Percentiles rank a stretch among this genome's conserved stretches.
These are phyloP conservation scores for Cicer arietinum DNA, from an alignment of 306 rosid species.

Conservation along the genomic window DNA sequence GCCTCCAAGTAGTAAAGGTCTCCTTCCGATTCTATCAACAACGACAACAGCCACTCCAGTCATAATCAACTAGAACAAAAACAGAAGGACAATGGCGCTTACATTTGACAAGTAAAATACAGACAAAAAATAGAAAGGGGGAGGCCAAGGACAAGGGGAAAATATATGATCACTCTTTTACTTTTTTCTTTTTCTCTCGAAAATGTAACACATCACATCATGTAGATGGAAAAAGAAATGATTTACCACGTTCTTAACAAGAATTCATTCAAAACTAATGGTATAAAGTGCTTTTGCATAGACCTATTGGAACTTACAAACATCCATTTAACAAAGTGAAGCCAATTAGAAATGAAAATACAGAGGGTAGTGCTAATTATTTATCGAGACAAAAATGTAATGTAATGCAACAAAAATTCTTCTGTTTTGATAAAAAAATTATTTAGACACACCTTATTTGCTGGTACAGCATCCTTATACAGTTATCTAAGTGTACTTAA, in stretches of 20 bases:
- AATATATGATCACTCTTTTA: conserved; percentile 18
- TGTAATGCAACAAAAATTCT: neutral
- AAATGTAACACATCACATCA: conserved; percentile 4
- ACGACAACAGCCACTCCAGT: conserved; percentile 85
- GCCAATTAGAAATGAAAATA: conserved; percentile 30
- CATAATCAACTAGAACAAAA: conserved; percentile 74
- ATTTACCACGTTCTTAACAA: conserved; percentile 1
- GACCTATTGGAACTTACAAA: conserved; percentile 24
- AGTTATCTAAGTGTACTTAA: conserved; percentile 14
- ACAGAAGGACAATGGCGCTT: conserved; percentile 33
- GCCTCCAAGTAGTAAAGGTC: conserved; percentile 93
- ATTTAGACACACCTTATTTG: conserved; percentile 16
- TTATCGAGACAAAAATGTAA: neutral
- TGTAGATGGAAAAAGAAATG: conserved; percentile 11
- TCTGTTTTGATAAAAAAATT: neutral
- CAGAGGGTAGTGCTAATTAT: conserved; percentile 26
- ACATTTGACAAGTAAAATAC: neutral
- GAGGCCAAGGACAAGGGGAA: conserved; percentile 12
- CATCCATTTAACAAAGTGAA: conserved; percentile 28
- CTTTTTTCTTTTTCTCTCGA: neutral
- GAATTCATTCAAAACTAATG: conserved; percentile 10
- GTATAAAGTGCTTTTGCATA: conserved; percentile 6
- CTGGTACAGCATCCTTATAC: neutral
- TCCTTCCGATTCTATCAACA: conserved; percentile 92
- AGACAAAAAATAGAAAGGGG: neutral